Conservation (phyloP, 208 protist species). For the Crithidia sp. region DNA sequence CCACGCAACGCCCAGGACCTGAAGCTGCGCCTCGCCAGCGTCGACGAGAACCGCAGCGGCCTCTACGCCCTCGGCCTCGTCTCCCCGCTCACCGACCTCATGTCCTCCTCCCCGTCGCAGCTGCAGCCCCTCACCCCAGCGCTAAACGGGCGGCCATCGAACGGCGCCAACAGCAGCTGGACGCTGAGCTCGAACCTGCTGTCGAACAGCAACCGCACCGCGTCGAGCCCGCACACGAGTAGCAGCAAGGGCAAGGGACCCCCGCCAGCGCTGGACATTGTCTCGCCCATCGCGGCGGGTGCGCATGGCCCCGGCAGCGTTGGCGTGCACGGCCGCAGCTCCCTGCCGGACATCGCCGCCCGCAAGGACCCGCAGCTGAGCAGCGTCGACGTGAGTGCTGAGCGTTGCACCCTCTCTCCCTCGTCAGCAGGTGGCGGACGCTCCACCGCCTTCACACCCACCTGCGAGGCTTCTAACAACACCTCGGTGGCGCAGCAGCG, state of each 20-base stretch:
- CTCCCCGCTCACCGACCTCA: conserved; percentile 26
- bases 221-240: not conserved
- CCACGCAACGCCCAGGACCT: conserved; percentile 27
- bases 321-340: conserved; percentile 7
- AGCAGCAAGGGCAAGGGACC: not conserved
- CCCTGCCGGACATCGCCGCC: conserved; percentile 2
- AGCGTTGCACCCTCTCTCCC: conserved; percentile 10
- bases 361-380: not conserved
- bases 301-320: not conserved
- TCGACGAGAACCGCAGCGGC: conserved; percentile 2
- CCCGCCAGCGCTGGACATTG: conserved; percentile 8
- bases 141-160: not conserved
- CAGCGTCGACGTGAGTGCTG: conserved; percentile 10
- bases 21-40: conserved; percentile 23
- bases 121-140: conserved; percentile 27
- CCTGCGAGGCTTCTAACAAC: not conserved
- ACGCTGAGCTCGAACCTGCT: conserved; percentile 14
- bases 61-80: conserved; percentile 10
- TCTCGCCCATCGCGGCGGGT: not conserved
- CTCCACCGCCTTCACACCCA: conserved; percentile 15
- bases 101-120: conserved; percentile 20
- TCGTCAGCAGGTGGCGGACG: conserved; percentile 1
- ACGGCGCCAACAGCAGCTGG: not conserved
- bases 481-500: not conserved
- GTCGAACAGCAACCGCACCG: conserved; percentile 1